Evolutionary conservation across 1,284 basidiomycete genomes (phyloP).

Genomic region (Serendipita sp.): DNA sequence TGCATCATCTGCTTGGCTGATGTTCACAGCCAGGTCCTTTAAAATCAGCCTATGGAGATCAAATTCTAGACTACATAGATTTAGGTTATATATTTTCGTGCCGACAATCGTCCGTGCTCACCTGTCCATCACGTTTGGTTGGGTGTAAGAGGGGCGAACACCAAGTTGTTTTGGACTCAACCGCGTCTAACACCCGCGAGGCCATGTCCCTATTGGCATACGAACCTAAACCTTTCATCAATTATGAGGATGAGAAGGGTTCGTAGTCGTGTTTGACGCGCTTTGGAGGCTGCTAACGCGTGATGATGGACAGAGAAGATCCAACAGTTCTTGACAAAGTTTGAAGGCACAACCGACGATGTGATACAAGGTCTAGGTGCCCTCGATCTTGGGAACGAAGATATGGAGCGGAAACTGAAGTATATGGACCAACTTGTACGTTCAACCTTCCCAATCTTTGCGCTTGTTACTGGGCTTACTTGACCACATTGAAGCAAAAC

Average conservation of each 20-base stretch:
- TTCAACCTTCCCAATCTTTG: constrained; percentile 12
- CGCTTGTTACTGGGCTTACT: background rate
- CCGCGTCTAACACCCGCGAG: constrained; percentile 6
- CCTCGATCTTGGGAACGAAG: constrained; percentile 48
- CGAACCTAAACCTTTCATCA: constrained; percentile 26
- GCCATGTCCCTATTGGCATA: constrained; percentile 37
- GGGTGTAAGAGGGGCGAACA: background rate
- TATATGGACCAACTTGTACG: constrained; percentile 84
- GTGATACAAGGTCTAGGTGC: constrained; percentile 54
- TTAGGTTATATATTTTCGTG: background rate
- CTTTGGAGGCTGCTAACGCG: constrained; percentile 12
- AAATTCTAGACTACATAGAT: constrained; percentile 25
- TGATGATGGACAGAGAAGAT: constrained; percentile 41
- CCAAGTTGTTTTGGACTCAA: background rate
- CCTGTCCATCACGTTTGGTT: background rate
- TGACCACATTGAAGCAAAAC: constrained; percentile 45
- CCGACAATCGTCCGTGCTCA: background rate
- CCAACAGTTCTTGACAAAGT: constrained; percentile 51
- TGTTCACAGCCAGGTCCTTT: constrained; percentile 60
- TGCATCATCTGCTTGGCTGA: constrained; percentile 35
- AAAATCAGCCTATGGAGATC: constrained; percentile 69
- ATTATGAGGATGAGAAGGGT: constrained; percentile 36
- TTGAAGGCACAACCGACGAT: constrained; percentile 51
- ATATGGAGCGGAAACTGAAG: constrained; percentile 40
- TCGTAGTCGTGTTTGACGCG: constrained; percentile 1